Evolutionary conservation across 371 early-diverging fungal species (phyloP), one percentile per base, ranked within the genome.

Genomic region (Syncephalis fuscata): DNA sequence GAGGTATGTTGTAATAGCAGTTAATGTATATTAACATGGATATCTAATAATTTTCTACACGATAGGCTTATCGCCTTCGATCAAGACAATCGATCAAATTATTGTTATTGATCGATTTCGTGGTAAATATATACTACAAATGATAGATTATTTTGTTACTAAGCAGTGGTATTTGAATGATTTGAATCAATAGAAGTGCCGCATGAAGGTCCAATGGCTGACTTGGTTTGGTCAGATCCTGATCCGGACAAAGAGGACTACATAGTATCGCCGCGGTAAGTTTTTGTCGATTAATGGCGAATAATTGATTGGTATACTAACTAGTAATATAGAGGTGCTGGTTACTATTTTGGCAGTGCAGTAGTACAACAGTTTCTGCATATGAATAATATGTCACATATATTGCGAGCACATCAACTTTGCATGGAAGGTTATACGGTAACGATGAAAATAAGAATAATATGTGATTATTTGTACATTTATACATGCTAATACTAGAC

Each of bases 221-320:
- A 98, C 63, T 64, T 98, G 16, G 86, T 96, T n/a, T 98, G 98
- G 98, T 89, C 91, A 11, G 98, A 98, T 70, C 98, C 98, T 3
- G 77, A 80, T 55, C 72, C 75, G 15, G 85, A 80, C 56, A 73
- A 80, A 50, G 72, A 74, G 39, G 86, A 84, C 32, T 92, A 88
- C 63, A 68, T 78, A n/a, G 73, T 88, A 11, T 86, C 87, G 1
- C 85, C 89, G 39, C 74, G 87, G 75, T 74, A 64, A 50, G 22
- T 46, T 42, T 16, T 26, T 32, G 26, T 7, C n/a, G 22, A 44
- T 48, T 45, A 8, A 7, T 32, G 11, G 32, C 4, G 32, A 32
- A 11, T 32, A 32, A 11, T 32, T 11, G n/a, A 2, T 39, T 11
- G 26, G 39, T 21, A 45, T 1, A 24, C 39, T 45, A 16, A 11